These are phyloP conservation scores for Coelastrella sp. DNA, from an alignment of 139 green algal species.

Conservation along the genomic window DNA sequence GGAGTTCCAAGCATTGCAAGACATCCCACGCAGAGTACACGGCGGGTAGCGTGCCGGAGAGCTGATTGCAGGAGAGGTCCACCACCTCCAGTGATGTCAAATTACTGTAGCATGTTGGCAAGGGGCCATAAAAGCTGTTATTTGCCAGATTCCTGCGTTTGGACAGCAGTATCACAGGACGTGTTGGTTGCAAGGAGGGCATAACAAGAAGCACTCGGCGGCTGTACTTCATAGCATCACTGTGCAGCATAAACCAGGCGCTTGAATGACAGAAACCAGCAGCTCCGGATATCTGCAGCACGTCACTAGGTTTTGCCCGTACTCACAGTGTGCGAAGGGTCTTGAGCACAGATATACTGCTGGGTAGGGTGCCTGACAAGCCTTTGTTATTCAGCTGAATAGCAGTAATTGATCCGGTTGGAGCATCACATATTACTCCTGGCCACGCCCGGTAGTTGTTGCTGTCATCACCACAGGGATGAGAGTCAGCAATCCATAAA, in stretches of 20 bases:
- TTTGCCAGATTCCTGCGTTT: constrained; percentile 12
- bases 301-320: not conserved
- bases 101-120: constrained; percentile 2
- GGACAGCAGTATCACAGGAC: no score
- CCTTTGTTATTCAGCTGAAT: not conserved
- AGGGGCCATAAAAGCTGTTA: constrained; percentile 7
- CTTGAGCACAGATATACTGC: not conserved
- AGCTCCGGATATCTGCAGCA: not conserved
- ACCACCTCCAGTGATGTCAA: constrained; percentile 5
- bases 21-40: not conserved
- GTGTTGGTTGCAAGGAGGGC: no score
- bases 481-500: constrained; percentile 4
- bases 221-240: no score
- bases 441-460: constrained; percentile 30
- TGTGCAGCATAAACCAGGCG: not conserved
- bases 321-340: constrained; percentile 8
- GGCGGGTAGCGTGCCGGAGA: constrained; percentile 4
- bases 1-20: constrained; percentile 19
- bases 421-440: constrained; percentile 23
- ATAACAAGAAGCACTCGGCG: not conserved
- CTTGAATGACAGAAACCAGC: not conserved
- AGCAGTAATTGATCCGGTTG: not conserved
- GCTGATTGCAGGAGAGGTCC: not conserved
- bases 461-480: constrained; percentile 13
- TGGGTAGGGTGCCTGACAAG: not conserved